Percentiles rank a stretch among this genome's conserved stretches.
Evolutionary conservation across 2,329 filamentous ascomycete genomes (phyloP).

Genomic region (Sclerotinia borealis): DNA sequence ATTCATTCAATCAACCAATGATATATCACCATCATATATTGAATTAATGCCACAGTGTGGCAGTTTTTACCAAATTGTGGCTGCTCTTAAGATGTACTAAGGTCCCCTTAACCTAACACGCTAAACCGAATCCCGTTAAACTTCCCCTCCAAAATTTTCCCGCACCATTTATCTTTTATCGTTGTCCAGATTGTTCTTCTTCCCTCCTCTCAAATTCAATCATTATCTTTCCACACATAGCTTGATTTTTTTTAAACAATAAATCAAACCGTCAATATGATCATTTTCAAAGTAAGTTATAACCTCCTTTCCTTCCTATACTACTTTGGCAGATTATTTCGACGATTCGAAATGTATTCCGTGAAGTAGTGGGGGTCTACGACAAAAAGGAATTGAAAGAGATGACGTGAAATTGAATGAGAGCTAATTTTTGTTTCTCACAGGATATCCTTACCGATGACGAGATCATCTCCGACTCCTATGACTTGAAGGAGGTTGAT

Average conservation of each 20-base stretch:
- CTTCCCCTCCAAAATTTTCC: slow-evolving; percentile 14
- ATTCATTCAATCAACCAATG: neutral
- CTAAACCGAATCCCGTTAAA: slow-evolving; percentile 6
- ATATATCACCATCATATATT: neutral
- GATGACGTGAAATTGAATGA: slow-evolving; percentile 1
- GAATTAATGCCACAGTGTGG: neutral
- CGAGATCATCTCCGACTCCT: slow-evolving; percentile 97
- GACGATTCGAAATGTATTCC: neutral
- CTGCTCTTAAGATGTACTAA: neutral
- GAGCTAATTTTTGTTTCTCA: slow-evolving; percentile 10
- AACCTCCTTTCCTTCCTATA: neutral
- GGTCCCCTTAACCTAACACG: neutral
- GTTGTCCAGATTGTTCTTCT: neutral
- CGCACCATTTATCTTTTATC: neutral
- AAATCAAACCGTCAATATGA: slow-evolving; percentile 40
- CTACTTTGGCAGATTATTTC: slow-evolving; percentile 12
- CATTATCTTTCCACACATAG: neutral
- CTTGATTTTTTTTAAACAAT: too few relatives aligned
- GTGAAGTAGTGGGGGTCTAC: neutral
- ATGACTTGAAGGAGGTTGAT: slow-evolving; percentile 74
- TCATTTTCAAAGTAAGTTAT: slow-evolving; percentile 48
- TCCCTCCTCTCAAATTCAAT: slow-evolving; percentile 3
- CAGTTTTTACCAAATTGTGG: neutral
- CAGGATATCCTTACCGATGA: slow-evolving; percentile 86
- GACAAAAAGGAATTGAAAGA: neutral